Base-by-base conservation (phyloP, 345 rosid genomes). In the Cochlearia excelsa region DNA sequence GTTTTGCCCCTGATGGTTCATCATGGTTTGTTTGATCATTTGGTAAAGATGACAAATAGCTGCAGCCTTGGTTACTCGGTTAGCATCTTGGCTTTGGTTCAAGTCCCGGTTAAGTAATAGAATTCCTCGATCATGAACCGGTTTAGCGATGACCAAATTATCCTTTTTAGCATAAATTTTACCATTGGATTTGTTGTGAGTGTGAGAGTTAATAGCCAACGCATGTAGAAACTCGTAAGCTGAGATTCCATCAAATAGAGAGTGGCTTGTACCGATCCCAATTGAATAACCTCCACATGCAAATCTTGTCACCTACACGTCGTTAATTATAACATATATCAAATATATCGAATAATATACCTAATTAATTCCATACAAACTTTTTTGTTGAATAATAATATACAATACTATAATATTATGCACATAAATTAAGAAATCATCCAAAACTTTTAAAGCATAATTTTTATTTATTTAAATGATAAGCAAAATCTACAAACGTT, bases 251-350 rank as follows among this genome's bases (percentile, higher is more conserved):
- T 83, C 90, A 71, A 79, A 82, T 44, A 86, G 67, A 0, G 83
- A 83, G 61, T 86, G 87, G 79, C 82, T 81, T 9, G 79, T 66
- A 42, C 94, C 94, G 8, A 80, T 74, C 3, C 87, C 85, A 30
- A 80, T 70, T 9, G 88, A 81, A 53, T 75, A 83, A 10, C 88
- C 80, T 71, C 93, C 93, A 58, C 88, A 85, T 4, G 75, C 82
- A 69, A 86, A 86, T 74, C 33, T 65, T 4, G 94, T 86, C 71
- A 80, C 86, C 93, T 81, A 60, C 29, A 47, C 37, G 57, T 44
- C 16, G 7, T 26, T n/a, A n/a, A n/a, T n/a, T 44, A 26, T n/a
- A 54, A 34, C 43, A 33, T 6, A 33, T 6, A 46, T 39, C 37
- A 69, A 47, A 31, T 31, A 31, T 31, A 29, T 10, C 8, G 26